Percentiles rank a stretch among this genome's conserved stretches.
phyloP scores from a whole-genome alignment of 106 monocot species.

The Dioscorea dumetorum region DNA sequence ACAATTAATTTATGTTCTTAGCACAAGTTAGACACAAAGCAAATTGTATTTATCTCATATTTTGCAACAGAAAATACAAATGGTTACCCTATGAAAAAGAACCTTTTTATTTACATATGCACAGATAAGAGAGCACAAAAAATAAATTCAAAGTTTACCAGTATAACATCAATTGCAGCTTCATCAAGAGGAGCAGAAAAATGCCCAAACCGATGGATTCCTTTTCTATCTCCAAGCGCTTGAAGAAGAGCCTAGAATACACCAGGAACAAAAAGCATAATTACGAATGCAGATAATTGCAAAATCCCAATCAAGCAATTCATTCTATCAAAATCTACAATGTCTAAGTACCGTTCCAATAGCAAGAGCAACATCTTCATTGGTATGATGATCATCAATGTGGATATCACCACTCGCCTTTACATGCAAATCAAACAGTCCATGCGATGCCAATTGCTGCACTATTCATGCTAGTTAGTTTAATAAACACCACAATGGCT shows the following conservation, averaged over 20 bases:
- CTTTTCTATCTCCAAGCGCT: constrained; percentile 97
- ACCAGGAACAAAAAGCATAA: constrained; percentile 1
- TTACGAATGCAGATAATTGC: background rate
- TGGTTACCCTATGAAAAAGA: no score
- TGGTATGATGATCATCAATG: constrained; percentile 97
- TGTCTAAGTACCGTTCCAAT: constrained; percentile 67
- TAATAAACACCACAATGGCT: background rate
- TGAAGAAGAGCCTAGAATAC: constrained; percentile 61
- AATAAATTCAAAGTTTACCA: constrained; percentile 28
- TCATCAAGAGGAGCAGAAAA: constrained; percentile 94
- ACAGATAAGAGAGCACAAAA: no score
- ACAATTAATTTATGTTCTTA: no score
- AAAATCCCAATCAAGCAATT: background rate
- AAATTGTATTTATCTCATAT: no score
- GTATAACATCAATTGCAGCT: constrained; percentile 83
- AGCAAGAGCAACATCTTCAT: constrained; percentile 97
- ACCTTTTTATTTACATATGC: no score
- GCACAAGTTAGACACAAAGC: no score
- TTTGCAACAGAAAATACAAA: no score
- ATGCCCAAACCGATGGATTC: constrained; percentile 89
- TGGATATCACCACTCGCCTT: constrained; percentile 86
- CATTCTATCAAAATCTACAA: background rate
- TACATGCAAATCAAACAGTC: constrained; percentile 77
- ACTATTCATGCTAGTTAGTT: constrained; percentile 11
- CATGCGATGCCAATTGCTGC: constrained; percentile 96